A percentile compares a stretch with the other conserved stretches of the same genome.
phyloP scores from a whole-genome alignment of 1,284 basidiomycete species.

The Dichomitus squalens region DNA sequence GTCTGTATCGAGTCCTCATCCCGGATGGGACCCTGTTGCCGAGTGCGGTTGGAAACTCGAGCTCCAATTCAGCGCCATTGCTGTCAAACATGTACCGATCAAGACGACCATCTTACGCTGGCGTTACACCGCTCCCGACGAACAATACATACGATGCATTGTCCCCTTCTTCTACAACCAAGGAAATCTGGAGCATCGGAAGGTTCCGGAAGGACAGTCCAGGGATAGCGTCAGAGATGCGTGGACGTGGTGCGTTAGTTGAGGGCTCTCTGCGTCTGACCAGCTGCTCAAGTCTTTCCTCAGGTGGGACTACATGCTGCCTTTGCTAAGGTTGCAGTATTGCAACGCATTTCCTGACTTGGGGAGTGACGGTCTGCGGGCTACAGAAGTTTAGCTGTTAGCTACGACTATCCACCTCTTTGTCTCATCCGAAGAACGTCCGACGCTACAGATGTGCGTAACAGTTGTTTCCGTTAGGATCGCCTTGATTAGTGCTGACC shows the following conservation, averaged over 20 bases:
- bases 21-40: conserved; percentile 29
- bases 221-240: not conserved
- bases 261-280: not conserved
- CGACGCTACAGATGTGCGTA: no score
- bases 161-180: conserved; percentile 11
- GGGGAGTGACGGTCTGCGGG: no score
- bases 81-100: not conserved
- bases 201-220: conserved; percentile 1
- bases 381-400: no score
- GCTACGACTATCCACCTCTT: no score
- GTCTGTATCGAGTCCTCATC: conserved; percentile 17
- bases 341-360: not conserved
- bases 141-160: conserved; percentile 2
- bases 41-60: conserved; percentile 30
- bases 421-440: no score
- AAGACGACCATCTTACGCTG: conserved; percentile 11
- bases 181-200: conserved; percentile 15
- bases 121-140: conserved; percentile 15
- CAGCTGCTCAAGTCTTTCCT: not conserved
- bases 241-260: conserved; percentile 13
- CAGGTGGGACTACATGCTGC: conserved; percentile 17
- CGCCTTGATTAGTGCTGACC: no score
- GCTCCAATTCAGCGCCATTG: not conserved
- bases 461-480: no score
- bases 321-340: conserved; percentile 1